These are phyloP conservation scores for Funneliformis geosporum DNA, from an alignment of 192 early-diverging fungal genomes.

Conservation along the genomic window DNA sequence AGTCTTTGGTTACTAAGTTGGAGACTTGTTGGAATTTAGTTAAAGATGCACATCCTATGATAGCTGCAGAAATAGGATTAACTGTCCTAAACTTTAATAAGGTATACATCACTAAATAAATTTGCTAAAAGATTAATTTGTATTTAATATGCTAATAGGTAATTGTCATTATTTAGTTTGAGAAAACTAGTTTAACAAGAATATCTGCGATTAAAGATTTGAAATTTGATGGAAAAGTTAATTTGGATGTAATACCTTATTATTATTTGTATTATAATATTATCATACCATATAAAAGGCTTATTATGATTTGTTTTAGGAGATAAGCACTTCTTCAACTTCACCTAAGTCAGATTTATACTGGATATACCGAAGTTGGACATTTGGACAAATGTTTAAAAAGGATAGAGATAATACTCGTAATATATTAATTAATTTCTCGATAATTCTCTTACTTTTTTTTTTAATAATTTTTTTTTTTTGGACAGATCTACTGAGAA, in stretches of 20 bases:
- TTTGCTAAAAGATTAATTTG: not conserved
- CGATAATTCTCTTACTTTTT: not conserved
- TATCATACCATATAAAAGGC: not conserved
- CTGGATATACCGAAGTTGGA: conserved; percentile 2
- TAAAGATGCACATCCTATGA: not conserved
- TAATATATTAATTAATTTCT: not conserved
- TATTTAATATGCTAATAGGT: not conserved
- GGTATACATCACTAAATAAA: not conserved
- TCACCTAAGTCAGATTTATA: not conserved
- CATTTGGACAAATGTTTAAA: not conserved
- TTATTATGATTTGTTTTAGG: not conserved
- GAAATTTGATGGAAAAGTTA: not conserved
- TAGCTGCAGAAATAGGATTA: not conserved
- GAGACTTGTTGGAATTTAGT: not conserved
- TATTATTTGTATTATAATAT: not conserved
- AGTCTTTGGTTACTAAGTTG: not conserved
- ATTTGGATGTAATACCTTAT: not conserved
- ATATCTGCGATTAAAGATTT: not conserved
- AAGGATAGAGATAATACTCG: not conserved
- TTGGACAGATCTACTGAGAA: not conserved
- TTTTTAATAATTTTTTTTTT: not conserved
- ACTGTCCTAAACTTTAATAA: not conserved
- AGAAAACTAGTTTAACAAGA: conserved; percentile 1
- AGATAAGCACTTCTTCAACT: not conserved
- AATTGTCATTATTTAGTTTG: not conserved